A percentile compares a stretch with the other conserved stretches of the same genome.
Evolutionary conservation across 2,329 filamentous ascomycete genomes (phyloP).

Genomic region (Dactylellina haptotyla): DNA sequence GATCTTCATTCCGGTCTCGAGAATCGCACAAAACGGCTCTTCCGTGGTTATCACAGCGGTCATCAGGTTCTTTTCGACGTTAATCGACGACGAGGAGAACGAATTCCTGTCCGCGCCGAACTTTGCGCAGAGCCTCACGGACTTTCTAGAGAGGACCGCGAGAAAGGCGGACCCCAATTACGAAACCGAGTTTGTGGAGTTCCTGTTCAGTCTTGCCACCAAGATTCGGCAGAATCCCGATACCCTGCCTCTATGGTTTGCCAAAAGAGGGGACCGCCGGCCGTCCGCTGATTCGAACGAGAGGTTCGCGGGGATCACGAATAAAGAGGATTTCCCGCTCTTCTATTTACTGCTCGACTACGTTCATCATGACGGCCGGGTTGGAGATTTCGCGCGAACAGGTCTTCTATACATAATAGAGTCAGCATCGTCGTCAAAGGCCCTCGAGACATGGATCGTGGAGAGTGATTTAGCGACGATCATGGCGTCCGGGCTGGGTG

Average conservation of each 20-base stretch:
- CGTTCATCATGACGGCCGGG: constrained; percentile 92
- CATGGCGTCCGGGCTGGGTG: constrained; percentile 95
- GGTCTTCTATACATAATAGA: constrained; percentile 96
- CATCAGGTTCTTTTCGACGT: constrained; percentile 84
- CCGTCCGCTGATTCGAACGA: constrained; percentile 61
- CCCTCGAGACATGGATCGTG: constrained; percentile 93
- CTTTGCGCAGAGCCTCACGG: constrained; percentile 88
- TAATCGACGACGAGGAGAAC: constrained; percentile 96
- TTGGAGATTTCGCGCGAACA: constrained; percentile 94
- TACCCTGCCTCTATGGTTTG: constrained; percentile 92
- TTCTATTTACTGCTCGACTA: constrained; percentile 97
- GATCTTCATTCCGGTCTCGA: constrained; percentile 87
- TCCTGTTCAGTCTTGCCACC: constrained; percentile 94
- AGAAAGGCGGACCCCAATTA: constrained; percentile 80
- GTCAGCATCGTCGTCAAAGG: constrained; percentile 81
- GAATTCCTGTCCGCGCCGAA: constrained; percentile 86
- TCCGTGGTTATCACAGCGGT: constrained; percentile 86
- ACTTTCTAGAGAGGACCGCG: constrained; percentile 81
- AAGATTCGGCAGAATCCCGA: constrained; percentile 91
- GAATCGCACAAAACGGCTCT: constrained; percentile 87
- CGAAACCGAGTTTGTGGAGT: constrained; percentile 87
- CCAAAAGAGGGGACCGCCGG: constrained; percentile 67
- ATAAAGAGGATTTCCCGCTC: constrained; percentile 88
- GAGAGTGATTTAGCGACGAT: constrained; percentile 95
- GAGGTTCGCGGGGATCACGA: constrained; percentile 82